A percentile compares a stretch with the other conserved stretches of the same genome.
Evolutionary conservation across 768 basidiomycete species (phyloP).

Genomic region (Termitomyces sp.): DNA sequence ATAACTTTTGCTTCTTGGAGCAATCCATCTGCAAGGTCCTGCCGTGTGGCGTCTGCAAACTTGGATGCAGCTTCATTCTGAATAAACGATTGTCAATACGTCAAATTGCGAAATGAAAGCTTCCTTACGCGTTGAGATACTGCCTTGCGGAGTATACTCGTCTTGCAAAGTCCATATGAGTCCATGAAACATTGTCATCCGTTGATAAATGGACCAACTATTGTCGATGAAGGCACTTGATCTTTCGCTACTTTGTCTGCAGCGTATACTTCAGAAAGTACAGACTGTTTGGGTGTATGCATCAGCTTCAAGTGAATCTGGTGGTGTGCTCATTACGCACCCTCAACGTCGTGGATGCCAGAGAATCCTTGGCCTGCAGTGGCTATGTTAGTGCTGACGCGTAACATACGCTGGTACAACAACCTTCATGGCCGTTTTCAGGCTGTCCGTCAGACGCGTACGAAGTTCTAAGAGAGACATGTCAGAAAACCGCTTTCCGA

Average conservation of each 20-base stretch:
- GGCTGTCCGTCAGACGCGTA: conserved; percentile 40
- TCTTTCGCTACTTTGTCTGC: conserved; percentile 52
- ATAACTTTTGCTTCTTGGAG: conserved; percentile 50
- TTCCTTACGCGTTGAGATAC: conserved; percentile 50
- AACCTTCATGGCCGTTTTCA: conserved; percentile 72
- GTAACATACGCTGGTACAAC: conserved; percentile 22
- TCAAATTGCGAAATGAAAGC: neutral
- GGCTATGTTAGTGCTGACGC: conserved; percentile 3
- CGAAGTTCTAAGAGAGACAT: conserved; percentile 41
- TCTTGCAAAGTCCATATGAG: conserved; percentile 16
- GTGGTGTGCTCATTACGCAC: conserved; percentile 29
- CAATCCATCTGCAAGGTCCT: conserved; percentile 64
- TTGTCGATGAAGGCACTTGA: conserved; percentile 40
- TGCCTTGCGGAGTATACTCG: conserved; percentile 52
- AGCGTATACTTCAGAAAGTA: conserved; percentile 64
- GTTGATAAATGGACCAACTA: conserved; percentile 26
- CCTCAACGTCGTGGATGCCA: conserved; percentile 51
- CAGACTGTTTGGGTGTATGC: conserved; percentile 36
- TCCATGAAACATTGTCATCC: neutral
- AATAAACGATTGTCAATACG: neutral
- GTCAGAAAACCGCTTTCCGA: neutral
- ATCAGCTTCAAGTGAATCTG: neutral
- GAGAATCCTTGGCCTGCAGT: conserved; percentile 48
- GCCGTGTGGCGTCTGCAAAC: conserved; percentile 51
- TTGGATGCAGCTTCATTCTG: conserved; percentile 58